These are phyloP conservation scores for Euphorbia pulcherrima DNA, from an alignment of 345 rosid species.

Conservation along the genomic window DNA sequence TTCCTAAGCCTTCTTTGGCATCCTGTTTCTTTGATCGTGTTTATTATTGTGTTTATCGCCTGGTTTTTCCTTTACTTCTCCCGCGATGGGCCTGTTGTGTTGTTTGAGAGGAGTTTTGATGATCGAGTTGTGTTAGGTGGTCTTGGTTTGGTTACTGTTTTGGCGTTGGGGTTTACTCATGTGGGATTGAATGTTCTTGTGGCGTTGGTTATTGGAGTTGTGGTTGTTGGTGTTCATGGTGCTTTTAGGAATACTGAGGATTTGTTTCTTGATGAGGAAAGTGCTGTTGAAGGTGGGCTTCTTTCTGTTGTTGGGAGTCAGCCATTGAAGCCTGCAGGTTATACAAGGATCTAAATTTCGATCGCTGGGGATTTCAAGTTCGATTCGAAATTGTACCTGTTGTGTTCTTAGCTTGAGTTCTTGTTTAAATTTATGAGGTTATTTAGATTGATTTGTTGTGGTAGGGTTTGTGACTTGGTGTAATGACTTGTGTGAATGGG, in stretches of 20 bases:
- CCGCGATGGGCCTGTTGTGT: conserved; percentile 55
- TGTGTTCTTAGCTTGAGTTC: background rate
- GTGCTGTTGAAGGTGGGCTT: conserved; percentile 58
- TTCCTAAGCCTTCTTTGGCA: conserved; percentile 78
- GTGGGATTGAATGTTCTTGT: conserved; percentile 73
- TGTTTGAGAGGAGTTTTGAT: conserved; percentile 44
- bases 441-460: background rate
- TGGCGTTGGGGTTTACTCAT: conserved; percentile 67
- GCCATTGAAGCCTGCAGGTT: conserved; percentile 44
- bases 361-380: background rate
- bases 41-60: conserved; percentile 49
- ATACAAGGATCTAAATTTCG: conserved; percentile 45
- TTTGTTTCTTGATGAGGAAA: conserved; percentile 69
- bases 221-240: conserved; percentile 59
- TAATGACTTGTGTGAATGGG: background rate
- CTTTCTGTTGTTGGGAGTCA: conserved; percentile 51
- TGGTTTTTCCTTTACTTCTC: conserved; percentile 80
- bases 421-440: background rate
- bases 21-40: conserved; percentile 68
- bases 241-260: conserved; percentile 58
- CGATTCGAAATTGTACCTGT: background rate
- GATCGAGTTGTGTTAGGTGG: conserved; percentile 48
- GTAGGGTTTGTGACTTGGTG: background rate
- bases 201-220: conserved; percentile 51
- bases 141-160: conserved; percentile 54